Percentiles rank a stretch among this genome's conserved stretches.
These are phyloP conservation scores for Colletotrichum costaricense DNA, from an alignment of 2,329 filamentous ascomycete genomes.

Conservation along the genomic window DNA sequence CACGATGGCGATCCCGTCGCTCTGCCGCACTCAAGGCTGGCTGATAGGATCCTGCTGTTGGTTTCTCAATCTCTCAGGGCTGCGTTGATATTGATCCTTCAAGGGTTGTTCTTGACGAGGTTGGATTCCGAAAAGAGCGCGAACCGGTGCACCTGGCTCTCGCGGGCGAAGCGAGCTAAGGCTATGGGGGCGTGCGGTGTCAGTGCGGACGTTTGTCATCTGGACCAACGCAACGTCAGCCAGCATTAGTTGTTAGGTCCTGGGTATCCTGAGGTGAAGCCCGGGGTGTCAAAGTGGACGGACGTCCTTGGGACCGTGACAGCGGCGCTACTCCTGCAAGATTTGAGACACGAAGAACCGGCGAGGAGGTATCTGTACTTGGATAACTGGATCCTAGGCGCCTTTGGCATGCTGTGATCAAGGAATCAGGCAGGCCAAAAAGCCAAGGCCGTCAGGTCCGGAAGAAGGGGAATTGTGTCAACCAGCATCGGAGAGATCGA, in stretches of 20 bases:
- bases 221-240: constrained; percentile 13
- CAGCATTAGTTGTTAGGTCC: constrained; percentile 10
- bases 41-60: background rate
- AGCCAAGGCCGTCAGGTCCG: background rate
- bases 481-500: constrained; percentile 7
- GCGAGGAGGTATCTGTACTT: background rate
- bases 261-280: constrained; percentile 1
- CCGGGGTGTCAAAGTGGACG: background rate
- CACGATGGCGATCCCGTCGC: constrained; percentile 21
- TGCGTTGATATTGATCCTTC: background rate
- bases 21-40: constrained; percentile 16
- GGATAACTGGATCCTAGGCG: background rate
- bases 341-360: background rate
- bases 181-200: constrained; percentile 2
- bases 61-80: constrained; percentile 15
- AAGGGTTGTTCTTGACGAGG: constrained; percentile 8
- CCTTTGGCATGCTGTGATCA: constrained; percentile 1
- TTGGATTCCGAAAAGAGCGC: constrained; percentile 19
- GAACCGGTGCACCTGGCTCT: constrained; percentile 4
- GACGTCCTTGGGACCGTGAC: background rate
- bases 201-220: background rate
- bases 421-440: background rate
- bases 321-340: background rate
- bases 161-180: constrained; percentile 16
- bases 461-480: background rate